Percentiles rank a stretch among this genome's conserved stretches.
Evolutionary conservation across 169 alveolate species (phyloP).

Genomic region (Perkinsus marinus): DNA sequence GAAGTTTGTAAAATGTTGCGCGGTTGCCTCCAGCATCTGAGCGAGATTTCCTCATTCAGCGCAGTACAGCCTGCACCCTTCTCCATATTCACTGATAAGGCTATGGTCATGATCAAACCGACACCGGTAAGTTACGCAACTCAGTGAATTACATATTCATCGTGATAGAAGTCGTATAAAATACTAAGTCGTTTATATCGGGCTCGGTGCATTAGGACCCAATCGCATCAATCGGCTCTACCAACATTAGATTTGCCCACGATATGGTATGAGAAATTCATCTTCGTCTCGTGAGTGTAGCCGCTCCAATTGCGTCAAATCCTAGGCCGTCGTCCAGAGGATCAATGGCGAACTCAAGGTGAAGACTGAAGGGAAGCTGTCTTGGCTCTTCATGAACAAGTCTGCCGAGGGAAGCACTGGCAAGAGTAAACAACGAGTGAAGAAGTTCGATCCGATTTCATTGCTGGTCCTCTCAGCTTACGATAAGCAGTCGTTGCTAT

Average conservation of each 20-base stretch:
- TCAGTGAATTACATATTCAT: too few relatives aligned
- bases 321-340: background rate
- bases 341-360: background rate
- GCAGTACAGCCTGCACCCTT: background rate
- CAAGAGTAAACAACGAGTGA: background rate
- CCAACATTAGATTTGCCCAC: too few relatives aligned
- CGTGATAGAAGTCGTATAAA: too few relatives aligned
- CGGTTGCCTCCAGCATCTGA: background rate
- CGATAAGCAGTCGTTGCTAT: background rate
- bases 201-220: too few relatives aligned
- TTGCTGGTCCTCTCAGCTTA: background rate
- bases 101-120: background rate
- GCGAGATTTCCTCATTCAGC: background rate
- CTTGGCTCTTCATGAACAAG: background rate
- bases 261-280: too few relatives aligned
- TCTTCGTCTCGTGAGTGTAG: too few relatives aligned
- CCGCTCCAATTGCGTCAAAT: too few relatives aligned
- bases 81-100: background rate
- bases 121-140: background rate
- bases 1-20: background rate
- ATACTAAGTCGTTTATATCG: too few relatives aligned
- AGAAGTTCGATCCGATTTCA: background rate
- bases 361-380: background rate
- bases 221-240: too few relatives aligned
- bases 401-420: background rate